Percentiles rank a stretch among this genome's conserved stretches.
Conservation (phyloP, 306 rosid genomes). For the Medicago arabica region DNA sequence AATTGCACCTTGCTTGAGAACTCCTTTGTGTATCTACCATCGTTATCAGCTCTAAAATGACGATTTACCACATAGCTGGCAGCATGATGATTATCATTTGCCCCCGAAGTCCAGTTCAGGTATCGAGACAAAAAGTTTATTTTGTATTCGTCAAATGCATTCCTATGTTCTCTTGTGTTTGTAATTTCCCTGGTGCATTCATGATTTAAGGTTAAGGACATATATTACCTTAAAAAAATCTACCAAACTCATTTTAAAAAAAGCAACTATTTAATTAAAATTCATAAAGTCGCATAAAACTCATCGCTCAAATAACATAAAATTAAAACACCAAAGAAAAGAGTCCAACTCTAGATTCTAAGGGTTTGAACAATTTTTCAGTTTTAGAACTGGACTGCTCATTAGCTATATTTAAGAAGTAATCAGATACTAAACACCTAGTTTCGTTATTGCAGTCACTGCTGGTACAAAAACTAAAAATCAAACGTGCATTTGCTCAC, state of each 20-base stretch:
- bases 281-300: background rate
- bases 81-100: conserved; percentile 36
- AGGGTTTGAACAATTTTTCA: too few species aligned
- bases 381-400: too few species aligned
- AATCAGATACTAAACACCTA: too few species aligned
- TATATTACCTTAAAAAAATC: conserved; percentile 1
- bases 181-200: conserved; percentile 51
- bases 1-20: conserved; percentile 62
- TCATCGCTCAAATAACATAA: background rate
- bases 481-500: background rate
- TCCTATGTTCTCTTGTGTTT: conserved; percentile 40
- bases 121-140: conserved; percentile 34
- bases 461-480: background rate
- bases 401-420: too few species aligned
- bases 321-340: background rate
- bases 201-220: conserved; percentile 10
- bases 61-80: conserved; percentile 45
- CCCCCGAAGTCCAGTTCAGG: conserved; percentile 36
- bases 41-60: conserved; percentile 50
- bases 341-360: background rate
- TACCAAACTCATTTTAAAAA: background rate
- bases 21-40: conserved; percentile 41
- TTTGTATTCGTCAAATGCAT: conserved; percentile 37
- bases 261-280: conserved; percentile 1
- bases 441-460: too few species aligned